Evolutionary conservation across 225 moss, liverwort and hornwort species (phyloP), one percentile per base, ranked within the genome.

Genomic region (Marchantia polymorpha): DNA sequence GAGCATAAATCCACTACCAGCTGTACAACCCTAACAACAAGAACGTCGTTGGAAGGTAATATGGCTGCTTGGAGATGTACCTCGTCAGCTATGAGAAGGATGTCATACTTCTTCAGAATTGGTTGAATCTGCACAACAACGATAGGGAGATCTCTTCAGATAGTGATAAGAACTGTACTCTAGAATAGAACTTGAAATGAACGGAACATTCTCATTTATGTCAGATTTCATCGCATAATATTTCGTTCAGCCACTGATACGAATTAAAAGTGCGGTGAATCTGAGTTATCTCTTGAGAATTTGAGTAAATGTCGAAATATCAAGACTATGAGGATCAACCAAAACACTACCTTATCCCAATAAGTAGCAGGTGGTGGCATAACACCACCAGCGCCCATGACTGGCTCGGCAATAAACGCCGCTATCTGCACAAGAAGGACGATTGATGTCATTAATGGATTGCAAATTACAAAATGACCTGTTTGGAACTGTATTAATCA

Each of bases 301-400:
- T n/a, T n/a, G n/a, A n/a, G n/a, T n/a, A n/a, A n/a, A n/a, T n/a
- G n/a, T n/a, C n/a, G n/a, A n/a, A n/a, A n/a, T n/a, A n/a, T n/a
- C n/a, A n/a, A n/a, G n/a, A n/a, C n/a, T n/a, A n/a, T n/a, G n/a
- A n/a, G n/a, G n/a, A n/a, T n/a, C 39, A 39, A 39, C 39, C 39
- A 39, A 39, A 39, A 39, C 3, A 39, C 39, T 75, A 97, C 97
- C 91, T 95, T 99, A 0, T 95, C 93, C 81, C 91, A 99, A 79
- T 99, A 99, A 22, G 95, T 95, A 22, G 89, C 89, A 59, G 97
- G 97, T 51, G 97, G 97, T 14, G 95, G 95, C 82, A 99, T 99
- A 63, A 99, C 97, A 75, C 97, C 97, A 84, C 97, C 95, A 82
- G 93, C 97, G 83, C 88, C 97, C 95, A 99, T 92, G 72, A 93